These are phyloP conservation scores for Endothia cerciana DNA, from an alignment of 2,329 filamentous ascomycete genomes.

Conservation along the genomic window DNA sequence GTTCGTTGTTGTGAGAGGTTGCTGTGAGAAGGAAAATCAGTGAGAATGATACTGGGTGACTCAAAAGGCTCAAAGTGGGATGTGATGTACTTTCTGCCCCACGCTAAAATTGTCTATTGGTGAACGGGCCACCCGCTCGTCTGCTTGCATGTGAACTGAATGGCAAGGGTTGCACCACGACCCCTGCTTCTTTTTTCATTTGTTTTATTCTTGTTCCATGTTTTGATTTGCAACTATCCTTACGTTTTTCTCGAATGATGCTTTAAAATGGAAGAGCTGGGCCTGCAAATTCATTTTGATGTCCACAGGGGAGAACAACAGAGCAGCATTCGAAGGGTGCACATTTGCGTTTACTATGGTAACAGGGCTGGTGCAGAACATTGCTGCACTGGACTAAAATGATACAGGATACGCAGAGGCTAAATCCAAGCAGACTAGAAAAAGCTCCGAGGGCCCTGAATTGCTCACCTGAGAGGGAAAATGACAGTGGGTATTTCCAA, in stretches of 20 bases:
- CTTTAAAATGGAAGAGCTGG: background rate
- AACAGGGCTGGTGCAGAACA: too few relatives aligned
- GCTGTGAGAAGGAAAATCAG: background rate
- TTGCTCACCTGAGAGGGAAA: too few relatives aligned
- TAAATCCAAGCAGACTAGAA: too few relatives aligned
- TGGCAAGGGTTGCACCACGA: background rate
- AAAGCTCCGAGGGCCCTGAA: too few relatives aligned
- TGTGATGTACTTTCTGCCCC: conserved; percentile 23
- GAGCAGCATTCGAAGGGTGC: too few relatives aligned
- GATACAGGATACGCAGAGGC: too few relatives aligned
- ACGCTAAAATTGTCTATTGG: conserved; percentile 14
- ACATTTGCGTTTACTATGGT: too few relatives aligned
- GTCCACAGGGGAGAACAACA: background rate
- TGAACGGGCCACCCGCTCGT: background rate
- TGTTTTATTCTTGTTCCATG: background rate
- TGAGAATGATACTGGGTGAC: conserved; percentile 20
- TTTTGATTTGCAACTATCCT: too few relatives aligned
- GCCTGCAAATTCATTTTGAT: background rate
- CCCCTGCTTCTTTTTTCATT: conserved; percentile 18
- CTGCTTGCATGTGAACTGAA: conserved; percentile 11
- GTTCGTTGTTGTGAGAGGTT: background rate
- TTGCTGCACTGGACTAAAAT: background rate
- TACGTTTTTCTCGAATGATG: too few relatives aligned
- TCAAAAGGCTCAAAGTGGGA: conserved; percentile 23
- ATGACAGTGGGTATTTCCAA: too few relatives aligned